Percentiles rank a stretch among this genome's conserved stretches.
phyloP scores from a whole-genome alignment of 2,329 filamentous ascomycete genomes.

The Phialophora tarda region DNA sequence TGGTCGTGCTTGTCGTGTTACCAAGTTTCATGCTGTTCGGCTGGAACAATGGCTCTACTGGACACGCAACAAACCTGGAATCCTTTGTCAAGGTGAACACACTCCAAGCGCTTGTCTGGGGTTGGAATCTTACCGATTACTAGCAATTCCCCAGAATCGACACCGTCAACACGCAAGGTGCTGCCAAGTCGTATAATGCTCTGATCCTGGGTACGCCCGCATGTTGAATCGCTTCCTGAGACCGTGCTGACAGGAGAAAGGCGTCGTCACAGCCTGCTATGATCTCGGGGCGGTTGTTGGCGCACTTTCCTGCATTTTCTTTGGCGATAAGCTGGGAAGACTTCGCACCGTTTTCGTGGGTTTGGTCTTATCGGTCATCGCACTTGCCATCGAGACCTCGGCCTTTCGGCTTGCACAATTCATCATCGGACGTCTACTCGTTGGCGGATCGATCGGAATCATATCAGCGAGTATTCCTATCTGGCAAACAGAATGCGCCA shows the following conservation, averaged over 20 bases:
- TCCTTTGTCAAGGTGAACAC: constrained; percentile 10
- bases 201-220: constrained; percentile 48
- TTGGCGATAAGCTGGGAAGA: constrained; percentile 14
- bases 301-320: constrained; percentile 15
- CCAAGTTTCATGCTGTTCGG: constrained; percentile 16
- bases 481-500: constrained; percentile 48
- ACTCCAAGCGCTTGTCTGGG: constrained; percentile 1
- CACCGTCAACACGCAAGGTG: constrained; percentile 52
- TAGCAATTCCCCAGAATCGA: constrained; percentile 58
- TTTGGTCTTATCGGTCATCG: constrained; percentile 36
- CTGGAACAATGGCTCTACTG: constrained; percentile 15
- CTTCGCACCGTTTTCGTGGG: constrained; percentile 4
- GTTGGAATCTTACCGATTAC: constrained; percentile 26
- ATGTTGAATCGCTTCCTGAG: constrained; percentile 4
- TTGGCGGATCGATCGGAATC: constrained; percentile 60
- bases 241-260: constrained; percentile 2
- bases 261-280: constrained; percentile 35
- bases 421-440: constrained; percentile 58
- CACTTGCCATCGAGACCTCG: constrained; percentile 55
- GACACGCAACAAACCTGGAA: constrained; percentile 8
- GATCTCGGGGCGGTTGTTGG: constrained; percentile 13
- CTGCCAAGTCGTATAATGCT: constrained; percentile 51
- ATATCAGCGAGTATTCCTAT: constrained; percentile 60
- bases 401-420: constrained; percentile 57
- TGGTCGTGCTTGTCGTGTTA: constrained; percentile 8